Conservation (phyloP, 129 eudicot species). For the Gnaphalium uliginosum region DNA sequence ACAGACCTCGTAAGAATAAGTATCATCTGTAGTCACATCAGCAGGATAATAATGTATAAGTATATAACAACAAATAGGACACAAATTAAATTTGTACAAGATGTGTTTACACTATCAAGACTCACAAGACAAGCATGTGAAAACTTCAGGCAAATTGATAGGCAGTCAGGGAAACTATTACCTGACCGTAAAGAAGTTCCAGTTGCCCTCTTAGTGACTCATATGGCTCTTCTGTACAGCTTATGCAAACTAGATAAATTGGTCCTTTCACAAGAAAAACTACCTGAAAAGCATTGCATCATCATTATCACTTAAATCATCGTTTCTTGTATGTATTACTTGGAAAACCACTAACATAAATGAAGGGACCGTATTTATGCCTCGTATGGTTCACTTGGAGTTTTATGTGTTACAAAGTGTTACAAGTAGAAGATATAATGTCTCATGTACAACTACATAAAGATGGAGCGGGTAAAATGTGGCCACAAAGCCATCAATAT, state of each 20-base stretch:
- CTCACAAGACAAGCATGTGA: not conserved
- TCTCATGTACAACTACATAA: not conserved
- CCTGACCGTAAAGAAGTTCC: constrained; percentile 95
- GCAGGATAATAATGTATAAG: not conserved
- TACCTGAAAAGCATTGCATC: constrained; percentile 44
- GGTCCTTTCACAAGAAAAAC: constrained; percentile 98
- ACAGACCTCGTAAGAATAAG: constrained; percentile 95
- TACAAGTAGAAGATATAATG: not conserved
- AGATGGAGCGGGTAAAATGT: not conserved
- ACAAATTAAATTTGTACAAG: not conserved
- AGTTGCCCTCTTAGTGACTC: constrained; percentile 86
- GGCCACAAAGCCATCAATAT: not conserved
- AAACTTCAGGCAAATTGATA: not conserved
- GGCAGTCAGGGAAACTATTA: constrained; percentile 23
- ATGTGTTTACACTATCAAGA: not conserved
- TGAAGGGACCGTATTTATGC: not conserved
- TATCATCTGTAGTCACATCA: constrained; percentile 67
- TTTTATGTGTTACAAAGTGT: not conserved
- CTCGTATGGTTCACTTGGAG: not conserved
- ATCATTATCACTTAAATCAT: not conserved
- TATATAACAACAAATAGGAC: not conserved
- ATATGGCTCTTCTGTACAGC: constrained; percentile 96
- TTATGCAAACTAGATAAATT: constrained; percentile 93
- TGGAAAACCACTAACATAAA: not conserved
- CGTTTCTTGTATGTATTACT: not conserved